phyloP scores from a whole-genome alignment of 2,329 filamentous ascomycete species.

The Aspergillus japonicus region DNA sequence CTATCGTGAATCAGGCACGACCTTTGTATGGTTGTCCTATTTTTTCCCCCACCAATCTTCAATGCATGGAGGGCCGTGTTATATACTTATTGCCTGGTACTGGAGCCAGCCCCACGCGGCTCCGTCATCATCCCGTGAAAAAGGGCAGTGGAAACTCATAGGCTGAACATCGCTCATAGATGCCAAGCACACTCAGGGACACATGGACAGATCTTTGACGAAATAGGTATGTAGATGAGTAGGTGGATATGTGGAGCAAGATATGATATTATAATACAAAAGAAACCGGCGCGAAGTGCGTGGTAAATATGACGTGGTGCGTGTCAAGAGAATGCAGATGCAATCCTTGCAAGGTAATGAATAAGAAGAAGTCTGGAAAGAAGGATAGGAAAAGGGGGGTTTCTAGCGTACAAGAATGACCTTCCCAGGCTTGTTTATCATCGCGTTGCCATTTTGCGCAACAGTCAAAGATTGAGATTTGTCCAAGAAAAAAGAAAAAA shows the following conservation, averaged over 20 bases:
- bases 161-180: too few species aligned
- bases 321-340: neutral
- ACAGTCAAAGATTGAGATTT: constrained; percentile 4
- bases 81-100: too few species aligned
- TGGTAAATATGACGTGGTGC: neutral
- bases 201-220: neutral
- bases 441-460: constrained; percentile 13
- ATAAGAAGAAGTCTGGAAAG: neutral
- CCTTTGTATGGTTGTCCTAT: too few species aligned
- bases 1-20: neutral
- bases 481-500: constrained; percentile 4
- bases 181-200: too few species aligned
- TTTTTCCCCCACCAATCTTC: too few species aligned
- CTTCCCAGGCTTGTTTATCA: constrained; percentile 1
- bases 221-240: neutral
- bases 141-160: too few species aligned
- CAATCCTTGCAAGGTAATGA: neutral
- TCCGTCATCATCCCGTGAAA: too few species aligned
- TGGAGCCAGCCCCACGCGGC: too few species aligned
- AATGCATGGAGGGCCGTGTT: too few species aligned
- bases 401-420: neutral
- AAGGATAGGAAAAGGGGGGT: neutral
- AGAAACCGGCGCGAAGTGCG: neutral
- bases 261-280: constrained; percentile 1
- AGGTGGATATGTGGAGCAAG: neutral